Evolutionary conservation across 2,329 filamentous ascomycete genomes (phyloP).

Genomic region (Epichloe sp.): DNA sequence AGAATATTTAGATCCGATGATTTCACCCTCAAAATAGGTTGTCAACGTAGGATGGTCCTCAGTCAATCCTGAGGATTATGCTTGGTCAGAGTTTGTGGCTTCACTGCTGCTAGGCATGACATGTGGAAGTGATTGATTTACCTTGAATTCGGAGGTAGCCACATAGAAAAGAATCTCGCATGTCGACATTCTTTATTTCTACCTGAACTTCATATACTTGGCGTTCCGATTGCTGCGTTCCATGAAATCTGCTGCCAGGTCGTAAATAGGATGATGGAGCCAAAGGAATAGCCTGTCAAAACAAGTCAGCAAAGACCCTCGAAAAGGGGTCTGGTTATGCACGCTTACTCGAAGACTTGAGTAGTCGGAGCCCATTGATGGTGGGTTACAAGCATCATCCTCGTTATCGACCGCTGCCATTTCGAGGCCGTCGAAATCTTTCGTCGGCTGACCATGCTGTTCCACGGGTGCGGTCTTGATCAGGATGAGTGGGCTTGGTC

Average conservation of each 20-base stretch:
- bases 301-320: conserved; percentile 4
- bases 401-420: conserved; percentile 15
- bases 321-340: conserved; percentile 2
- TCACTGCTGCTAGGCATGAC: not conserved
- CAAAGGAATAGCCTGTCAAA: conserved; percentile 52
- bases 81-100: not conserved
- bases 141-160: conserved; percentile 94
- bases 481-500: not conserved
- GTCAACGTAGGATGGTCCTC: conserved; percentile 95
- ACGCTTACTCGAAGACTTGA: conserved; percentile 22
- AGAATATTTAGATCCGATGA: conserved; percentile 89
- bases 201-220: conserved; percentile 94
- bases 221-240: conserved; percentile 84
- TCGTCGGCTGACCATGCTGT: conserved; percentile 5
- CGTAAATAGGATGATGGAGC: conserved; percentile 79
- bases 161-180: conserved; percentile 86
- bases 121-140: conserved; percentile 19
- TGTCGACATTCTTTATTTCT: conserved; percentile 91
- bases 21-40: conserved; percentile 96
- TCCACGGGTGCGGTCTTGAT: not conserved
- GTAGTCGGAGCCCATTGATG: conserved; percentile 26
- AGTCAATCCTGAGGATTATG: conserved; percentile 54
- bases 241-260: conserved; percentile 75
- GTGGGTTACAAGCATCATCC: conserved; percentile 14
- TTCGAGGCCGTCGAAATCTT: conserved; percentile 14